Conservation (phyloP, 345 rosid genomes). For the Brassica nigra region DNA sequence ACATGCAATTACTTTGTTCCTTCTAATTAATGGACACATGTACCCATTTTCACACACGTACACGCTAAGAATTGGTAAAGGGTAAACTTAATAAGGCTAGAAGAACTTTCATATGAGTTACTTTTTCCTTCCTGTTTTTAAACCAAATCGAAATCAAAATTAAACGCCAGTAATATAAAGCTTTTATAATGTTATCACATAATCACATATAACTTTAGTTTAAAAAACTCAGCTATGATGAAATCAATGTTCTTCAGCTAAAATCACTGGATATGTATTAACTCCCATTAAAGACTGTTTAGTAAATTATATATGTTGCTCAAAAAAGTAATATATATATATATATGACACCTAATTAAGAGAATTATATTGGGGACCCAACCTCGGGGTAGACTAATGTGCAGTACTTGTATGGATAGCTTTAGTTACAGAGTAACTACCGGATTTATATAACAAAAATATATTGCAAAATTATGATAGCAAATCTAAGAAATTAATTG, state of each 20-base stretch:
- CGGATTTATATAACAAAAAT: slow-evolving; percentile 2
- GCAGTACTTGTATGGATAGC: background rate
- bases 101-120: background rate
- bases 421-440: slow-evolving; percentile 18
- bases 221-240: background rate
- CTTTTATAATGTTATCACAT: background rate
- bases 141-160: background rate
- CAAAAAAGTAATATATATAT: background rate
- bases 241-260: background rate
- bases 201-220: background rate
- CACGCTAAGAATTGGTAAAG: background rate
- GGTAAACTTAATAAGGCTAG: background rate
- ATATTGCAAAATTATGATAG: background rate
- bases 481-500: background rate
- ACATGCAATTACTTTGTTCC: background rate
- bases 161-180: background rate
- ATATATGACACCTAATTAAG: background rate
- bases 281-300: background rate
- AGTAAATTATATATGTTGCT: background rate
- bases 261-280: background rate
- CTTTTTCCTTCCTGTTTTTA: background rate
- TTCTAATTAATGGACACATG: background rate
- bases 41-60: slow-evolving; percentile 1
- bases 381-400: background rate
- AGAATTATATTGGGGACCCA: slow-evolving; percentile 1